Evolutionary conservation across 148 eudicot genomes (phyloP), one percentile per base, ranked within the genome.

Genomic region (Camellia sinensis): DNA sequence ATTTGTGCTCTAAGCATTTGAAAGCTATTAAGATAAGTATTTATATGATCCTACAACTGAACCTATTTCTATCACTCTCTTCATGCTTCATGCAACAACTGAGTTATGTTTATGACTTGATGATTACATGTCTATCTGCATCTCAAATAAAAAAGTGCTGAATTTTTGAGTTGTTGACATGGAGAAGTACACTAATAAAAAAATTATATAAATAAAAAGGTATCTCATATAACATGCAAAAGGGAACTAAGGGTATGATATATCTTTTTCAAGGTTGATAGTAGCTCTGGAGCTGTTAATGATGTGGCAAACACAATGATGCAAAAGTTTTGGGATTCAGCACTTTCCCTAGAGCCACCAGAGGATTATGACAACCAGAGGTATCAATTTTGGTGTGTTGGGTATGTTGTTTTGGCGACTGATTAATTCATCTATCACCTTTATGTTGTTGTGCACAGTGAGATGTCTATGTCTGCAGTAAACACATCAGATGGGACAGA

Each of bases 291-390:
- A 76, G 80, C 92, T 67, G 89, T 84, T 82, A 91, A 88, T 86
- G 97, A 91, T 77, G 88, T 90, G 84, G 90, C 99, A 81, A 93
- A 86, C 80, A 86, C 94, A 60, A 86, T 92, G 90, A 93, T 95
- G 99, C 99, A 95, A 84, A 95, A 91, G 83, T 95, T 95, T 80
- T 95, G 99, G 99, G 99, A 95, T 85, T 95, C 97, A 77, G 99
- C 99, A 70, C 90, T 95, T 74, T 87, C 92, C 79, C 81, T 92
- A 71, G 98, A 93, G 78, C 89, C 97, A 44, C 86, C 88, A 74
- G 99, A 95, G 86, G 97, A 95, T 80, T 93, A 85, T 73, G 99
- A 95, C 75, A 84, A 92, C 79, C 95, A 89, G 6, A 94, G 98
- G 98, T 92, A 78, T 71, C 48, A 46, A 7, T 77, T 74, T 73